Conservation (phyloP, 768 basidiomycete species). For the Collybia sp. region DNA sequence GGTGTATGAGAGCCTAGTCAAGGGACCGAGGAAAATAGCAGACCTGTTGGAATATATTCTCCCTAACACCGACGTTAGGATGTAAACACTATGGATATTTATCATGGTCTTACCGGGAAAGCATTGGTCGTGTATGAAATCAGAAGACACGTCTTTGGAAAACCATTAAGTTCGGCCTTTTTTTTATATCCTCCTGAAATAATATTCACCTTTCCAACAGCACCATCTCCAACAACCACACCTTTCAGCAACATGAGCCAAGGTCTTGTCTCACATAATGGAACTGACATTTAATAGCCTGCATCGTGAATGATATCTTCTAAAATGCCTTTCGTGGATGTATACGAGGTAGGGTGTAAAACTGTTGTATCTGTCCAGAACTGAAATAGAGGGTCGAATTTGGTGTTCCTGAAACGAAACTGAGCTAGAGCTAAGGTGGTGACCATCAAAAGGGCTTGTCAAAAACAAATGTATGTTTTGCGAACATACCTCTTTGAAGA, state of each 20-base stretch:
- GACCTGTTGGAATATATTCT: slow-evolving; percentile 95
- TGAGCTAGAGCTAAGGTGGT: no score
- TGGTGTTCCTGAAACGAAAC: no score
- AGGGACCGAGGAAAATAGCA: slow-evolving; percentile 1
- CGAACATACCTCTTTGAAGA: no score
- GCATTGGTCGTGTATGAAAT: slow-evolving; percentile 99
- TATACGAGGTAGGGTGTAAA: no score
- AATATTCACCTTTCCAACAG: slow-evolving; percentile 85
- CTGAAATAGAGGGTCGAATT: no score
- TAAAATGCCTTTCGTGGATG: no score
- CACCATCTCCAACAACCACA: slow-evolving; percentile 98
- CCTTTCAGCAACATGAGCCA: slow-evolving; percentile 48
- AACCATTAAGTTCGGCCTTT: slow-evolving; percentile 12
- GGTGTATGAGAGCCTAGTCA: slow-evolving; percentile 7
- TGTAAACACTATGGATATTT: slow-evolving; percentile 7
- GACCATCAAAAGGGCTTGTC: no score
- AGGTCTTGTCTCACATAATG: slow-evolving; percentile 7
- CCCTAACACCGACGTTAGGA: slow-evolving; percentile 47
- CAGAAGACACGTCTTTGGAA: slow-evolving; percentile 85
- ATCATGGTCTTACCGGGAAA: slow-evolving; percentile 69
- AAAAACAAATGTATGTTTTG: no score
- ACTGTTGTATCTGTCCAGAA: no score
- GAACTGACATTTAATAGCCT: slow-evolving; percentile 83
- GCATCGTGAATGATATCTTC: slow-evolving; percentile 45
- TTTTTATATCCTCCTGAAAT: slow-evolving; percentile 3